Base-by-base conservation (phyloP, 768 basidiomycete species). In the Phlegmacium glaucopus region DNA sequence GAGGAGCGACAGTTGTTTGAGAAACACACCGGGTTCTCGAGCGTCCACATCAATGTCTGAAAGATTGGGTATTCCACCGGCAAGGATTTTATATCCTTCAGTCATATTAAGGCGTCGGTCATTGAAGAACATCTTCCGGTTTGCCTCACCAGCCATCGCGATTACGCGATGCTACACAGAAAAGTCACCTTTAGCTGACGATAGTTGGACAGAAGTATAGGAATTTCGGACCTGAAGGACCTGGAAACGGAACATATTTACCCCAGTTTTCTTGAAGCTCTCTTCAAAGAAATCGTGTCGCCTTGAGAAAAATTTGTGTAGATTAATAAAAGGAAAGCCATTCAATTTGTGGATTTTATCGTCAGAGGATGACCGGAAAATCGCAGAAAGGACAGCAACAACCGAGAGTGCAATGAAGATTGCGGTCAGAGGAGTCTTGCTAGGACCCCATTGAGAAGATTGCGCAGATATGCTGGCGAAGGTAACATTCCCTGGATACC, bases 31-130 rank as follows among this genome's bases (percentile, higher is more conserved):
- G 56, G 50, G 46, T 8, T 48, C 45, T 8, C 57, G 52, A 4
- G 45, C 27, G 8, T 53, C 38, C 13, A 58, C 44, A 28, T 54
- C 29, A 6, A 64, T 58, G 22, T 67, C 65, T 13, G 52, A 35
- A 22, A 62, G 30, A 15, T 49, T 38, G 9, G 64, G 62, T 25
- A 54, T 64, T 26, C 55, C 64, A 15, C 65, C 67, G 45, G 63
- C 57, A 7, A 70, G 56, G 28, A 70, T 58, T 42, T 54, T 61
- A 37, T 68, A 70, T 27, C 68, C 68, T 52, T 68, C 63, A 15
- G 39, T 51, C 39, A 66, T 58, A 44, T 56, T 57, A 4, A 70
- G 50, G 26, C 46, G 51, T 30, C 58, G 60, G 30, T 63, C 54
- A 25, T 61, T 58, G 46, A 67, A 65, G 47, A 66, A 68, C 1